Base-by-base conservation (phyloP, 352 stramenopile species). In the Thraustochytrium striatum region DNA sequence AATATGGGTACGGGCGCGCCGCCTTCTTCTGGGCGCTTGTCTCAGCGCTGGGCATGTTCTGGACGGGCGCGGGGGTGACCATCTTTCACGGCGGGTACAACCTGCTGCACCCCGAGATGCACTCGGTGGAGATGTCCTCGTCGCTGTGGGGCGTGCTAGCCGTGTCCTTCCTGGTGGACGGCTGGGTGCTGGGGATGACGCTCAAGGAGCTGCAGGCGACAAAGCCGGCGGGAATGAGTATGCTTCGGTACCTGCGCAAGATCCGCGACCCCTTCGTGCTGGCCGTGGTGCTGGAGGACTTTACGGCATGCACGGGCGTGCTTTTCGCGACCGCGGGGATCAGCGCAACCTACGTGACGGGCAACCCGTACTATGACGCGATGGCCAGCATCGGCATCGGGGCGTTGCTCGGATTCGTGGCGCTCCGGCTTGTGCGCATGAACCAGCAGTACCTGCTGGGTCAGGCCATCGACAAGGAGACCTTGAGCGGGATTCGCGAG, bases 11-110 rank as follows among this genome's bases (percentile, higher is more conserved):
- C 85, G 95, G 94, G 38, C 96, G 96, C 73, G 92, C 89, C 7
- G 91, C 97, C 57, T 99, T 98, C 88, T 98, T 99, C 85, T 99
- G 96, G 96, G 96, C 93, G 78, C 88, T 99, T 30, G 96, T 99
- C 28, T 97, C 90, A 8, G 96, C 96, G 55, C 85, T 99, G n/a
- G 95, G 95, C 11, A 98, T 97, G 39, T 98, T 99, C 72, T 98
- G 96, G 88, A 85, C 98, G 38, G 96, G 95, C 38, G 93, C 94
- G 11, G 95, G 94, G 55, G 91, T 98, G 25, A 97, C 91, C 43
- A 91, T 98, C 84, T 93, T 91, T 1, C 92, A 98, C 83, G 92
- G 93, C 44, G 72, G 93, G 50, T 78, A 83, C 59, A 82, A 90
- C 44, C 78, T 94, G 21, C 84, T 93, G 25, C 68, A 91, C 43